phyloP scores from a whole-genome alignment of 2,329 filamentous ascomycete species.

The Epichloe festucae region DNA sequence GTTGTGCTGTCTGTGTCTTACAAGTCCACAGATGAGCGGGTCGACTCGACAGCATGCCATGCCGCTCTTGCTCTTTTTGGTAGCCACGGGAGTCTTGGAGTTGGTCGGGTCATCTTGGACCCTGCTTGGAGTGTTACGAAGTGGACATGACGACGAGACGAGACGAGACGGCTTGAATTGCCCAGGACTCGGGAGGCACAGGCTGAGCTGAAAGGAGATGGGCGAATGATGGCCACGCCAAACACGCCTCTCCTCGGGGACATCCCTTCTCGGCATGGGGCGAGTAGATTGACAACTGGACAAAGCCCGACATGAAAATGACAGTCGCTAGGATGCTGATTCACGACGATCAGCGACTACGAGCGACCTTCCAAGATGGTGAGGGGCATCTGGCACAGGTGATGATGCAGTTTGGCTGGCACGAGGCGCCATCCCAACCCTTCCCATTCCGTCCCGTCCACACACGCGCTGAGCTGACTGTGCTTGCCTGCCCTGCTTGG shows the following conservation, averaged over 20 bases:
- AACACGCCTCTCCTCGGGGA: too few relatives aligned
- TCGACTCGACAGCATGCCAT: background rate
- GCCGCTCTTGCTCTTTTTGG: too few relatives aligned
- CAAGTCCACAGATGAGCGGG: background rate
- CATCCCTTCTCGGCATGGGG: too few relatives aligned
- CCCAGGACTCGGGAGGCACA: too few relatives aligned
- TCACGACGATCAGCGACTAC: background rate
- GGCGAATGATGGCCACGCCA: too few relatives aligned
- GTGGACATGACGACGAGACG: background rate
- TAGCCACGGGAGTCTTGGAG: too few relatives aligned
- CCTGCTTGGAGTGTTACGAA: background rate
- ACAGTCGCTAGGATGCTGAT: conserved; percentile 2
- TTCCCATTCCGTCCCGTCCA: background rate
- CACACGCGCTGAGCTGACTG: background rate
- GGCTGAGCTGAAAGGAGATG: too few relatives aligned
- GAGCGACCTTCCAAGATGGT: conserved; percentile 4
- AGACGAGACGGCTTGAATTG: too few relatives aligned
- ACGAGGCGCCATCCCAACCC: too few relatives aligned
- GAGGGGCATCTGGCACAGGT: background rate
- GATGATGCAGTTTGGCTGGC: background rate
- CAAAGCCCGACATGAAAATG: too few relatives aligned
- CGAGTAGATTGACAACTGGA: too few relatives aligned
- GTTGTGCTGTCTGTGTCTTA: too few relatives aligned
- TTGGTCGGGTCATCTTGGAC: background rate
- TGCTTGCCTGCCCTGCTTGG: background rate